Evolutionary conservation across 371 early-diverging fungal species (phyloP).

Genomic region (Mucor lusitanicus): DNA sequence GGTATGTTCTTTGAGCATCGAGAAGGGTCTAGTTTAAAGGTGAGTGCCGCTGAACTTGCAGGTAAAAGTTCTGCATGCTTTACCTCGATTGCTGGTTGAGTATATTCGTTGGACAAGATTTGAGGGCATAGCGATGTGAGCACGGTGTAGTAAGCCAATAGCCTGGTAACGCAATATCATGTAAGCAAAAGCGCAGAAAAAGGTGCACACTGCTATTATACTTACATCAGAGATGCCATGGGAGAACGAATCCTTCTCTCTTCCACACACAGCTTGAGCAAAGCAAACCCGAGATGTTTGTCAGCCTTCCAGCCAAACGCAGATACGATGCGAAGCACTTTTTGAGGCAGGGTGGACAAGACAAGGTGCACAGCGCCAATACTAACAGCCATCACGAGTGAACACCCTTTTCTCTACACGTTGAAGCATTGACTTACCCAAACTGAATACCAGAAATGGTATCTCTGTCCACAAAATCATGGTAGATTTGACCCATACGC

Average conservation of each 20-base stretch:
- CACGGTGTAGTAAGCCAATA: constrained; percentile 50
- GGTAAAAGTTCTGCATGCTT: not conserved
- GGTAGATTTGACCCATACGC: constrained; percentile 50
- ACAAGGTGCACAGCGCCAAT: constrained; percentile 68
- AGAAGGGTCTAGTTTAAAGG: constrained; percentile 38
- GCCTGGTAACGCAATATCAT: constrained; percentile 20
- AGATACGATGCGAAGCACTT: constrained; percentile 61
- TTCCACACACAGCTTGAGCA: constrained; percentile 56
- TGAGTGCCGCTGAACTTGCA: not conserved
- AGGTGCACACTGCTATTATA: not conserved
- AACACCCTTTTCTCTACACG: not conserved
- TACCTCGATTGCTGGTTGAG: constrained; percentile 61
- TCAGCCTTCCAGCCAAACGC: constrained; percentile 69
- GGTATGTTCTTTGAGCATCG: constrained; percentile 60
- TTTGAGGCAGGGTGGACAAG: constrained; percentile 60
- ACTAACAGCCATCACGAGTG: constrained; percentile 24
- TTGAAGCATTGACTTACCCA: constrained; percentile 42
- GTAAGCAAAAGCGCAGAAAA: not conserved
- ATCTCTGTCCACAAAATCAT: constrained; percentile 52
- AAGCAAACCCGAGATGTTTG: constrained; percentile 63
- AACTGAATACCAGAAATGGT: constrained; percentile 57
- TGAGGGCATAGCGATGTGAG: constrained; percentile 50
- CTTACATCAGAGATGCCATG: constrained; percentile 63
- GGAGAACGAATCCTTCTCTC: constrained; percentile 64
- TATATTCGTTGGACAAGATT: constrained; percentile 41